phyloP scores from a whole-genome alignment of 495 filamentous ascomycete genomes.

The Pyrenopolyporus hunteri region DNA sequence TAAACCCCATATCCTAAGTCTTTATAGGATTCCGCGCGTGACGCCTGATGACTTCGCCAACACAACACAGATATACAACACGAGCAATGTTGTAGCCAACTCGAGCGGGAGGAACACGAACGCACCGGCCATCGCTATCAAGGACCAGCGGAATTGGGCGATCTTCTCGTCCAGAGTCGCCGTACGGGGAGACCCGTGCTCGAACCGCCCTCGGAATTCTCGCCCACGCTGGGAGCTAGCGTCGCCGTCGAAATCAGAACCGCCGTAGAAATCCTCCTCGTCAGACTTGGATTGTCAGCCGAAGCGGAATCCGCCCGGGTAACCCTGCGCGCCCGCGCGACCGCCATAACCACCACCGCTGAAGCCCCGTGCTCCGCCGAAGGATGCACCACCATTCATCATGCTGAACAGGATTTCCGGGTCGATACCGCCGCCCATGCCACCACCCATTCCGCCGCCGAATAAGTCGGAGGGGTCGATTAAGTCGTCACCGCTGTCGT shows the following conservation, averaged over 20 bases:
- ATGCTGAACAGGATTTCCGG: conserved; percentile 75
- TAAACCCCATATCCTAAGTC: conserved; percentile 35
- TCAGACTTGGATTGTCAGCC: conserved; percentile 54
- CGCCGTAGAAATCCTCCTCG: conserved; percentile 32
- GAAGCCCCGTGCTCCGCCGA: conserved; percentile 47
- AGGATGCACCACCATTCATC: conserved; percentile 62
- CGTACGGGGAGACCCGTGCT: conserved; percentile 39
- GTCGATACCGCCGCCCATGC: conserved; percentile 70
- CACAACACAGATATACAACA: conserved; percentile 41
- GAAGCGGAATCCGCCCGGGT: conserved; percentile 52
- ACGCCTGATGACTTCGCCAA: conserved; percentile 40
- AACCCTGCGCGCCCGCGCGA: conserved; percentile 45
- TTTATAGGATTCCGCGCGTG: conserved; percentile 37
- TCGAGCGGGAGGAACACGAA: conserved; percentile 39
- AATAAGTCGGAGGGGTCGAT: conserved; percentile 91
- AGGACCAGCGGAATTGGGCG: conserved; percentile 36
- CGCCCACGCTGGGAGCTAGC: conserved; percentile 7
- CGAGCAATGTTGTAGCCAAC: conserved; percentile 38
- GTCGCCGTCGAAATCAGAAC: conserved; percentile 26
- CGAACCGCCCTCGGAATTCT: conserved; percentile 16
- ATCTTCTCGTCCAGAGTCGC: conserved; percentile 36
- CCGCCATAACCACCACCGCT: conserved; percentile 41
- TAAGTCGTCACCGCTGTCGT: conserved; percentile 91
- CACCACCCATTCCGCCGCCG: conserved; percentile 62
- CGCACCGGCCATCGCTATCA: conserved; percentile 33